Evolutionary conservation across 768 basidiomycete genomes (phyloP).

Genomic region (Pleurotus tuber-regium): DNA sequence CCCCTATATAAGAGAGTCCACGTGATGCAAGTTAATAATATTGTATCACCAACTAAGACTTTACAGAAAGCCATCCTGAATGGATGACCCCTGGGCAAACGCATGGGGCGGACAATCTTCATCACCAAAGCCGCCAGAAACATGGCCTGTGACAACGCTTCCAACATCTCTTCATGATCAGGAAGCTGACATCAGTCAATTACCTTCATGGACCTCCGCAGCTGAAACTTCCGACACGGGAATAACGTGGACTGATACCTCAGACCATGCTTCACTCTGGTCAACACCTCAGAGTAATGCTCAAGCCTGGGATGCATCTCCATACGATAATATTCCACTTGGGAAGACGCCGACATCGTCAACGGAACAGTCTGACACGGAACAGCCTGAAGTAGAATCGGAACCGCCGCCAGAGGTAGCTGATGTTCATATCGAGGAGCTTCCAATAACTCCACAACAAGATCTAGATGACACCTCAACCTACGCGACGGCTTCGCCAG

Average conservation of each 20-base stretch:
- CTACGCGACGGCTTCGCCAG: constrained; percentile 11
- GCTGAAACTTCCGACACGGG: constrained; percentile 23
- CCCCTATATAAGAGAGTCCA: too few relatives aligned
- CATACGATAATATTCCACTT: constrained; percentile 40
- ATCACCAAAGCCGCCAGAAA: constrained; percentile 27
- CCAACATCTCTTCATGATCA: constrained; percentile 25
- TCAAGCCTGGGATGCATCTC: constrained; percentile 32
- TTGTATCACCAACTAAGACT: too few relatives aligned
- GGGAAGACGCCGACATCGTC: constrained; percentile 20
- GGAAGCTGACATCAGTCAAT: constrained; percentile 52
- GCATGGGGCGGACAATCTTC: constrained; percentile 50
- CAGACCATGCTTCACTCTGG: constrained; percentile 45
- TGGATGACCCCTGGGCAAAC: constrained; percentile 80
- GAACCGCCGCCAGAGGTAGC: constrained; percentile 12
- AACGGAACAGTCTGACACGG: constrained; percentile 9
- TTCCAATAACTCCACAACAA: not conserved
- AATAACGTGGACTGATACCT: constrained; percentile 47
- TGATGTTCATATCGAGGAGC: not conserved
- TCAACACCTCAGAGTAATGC: constrained; percentile 17
- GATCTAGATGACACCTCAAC: not conserved
- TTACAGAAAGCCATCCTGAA: too few relatives aligned
- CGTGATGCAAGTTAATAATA: too few relatives aligned
- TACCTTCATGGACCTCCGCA: constrained; percentile 52
- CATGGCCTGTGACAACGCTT: constrained; percentile 9
- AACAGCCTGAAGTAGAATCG: not conserved